Base-by-base conservation (phyloP, 2,329 filamentous ascomycete genomes). In the Colletotrichum eremochloae region DNA sequence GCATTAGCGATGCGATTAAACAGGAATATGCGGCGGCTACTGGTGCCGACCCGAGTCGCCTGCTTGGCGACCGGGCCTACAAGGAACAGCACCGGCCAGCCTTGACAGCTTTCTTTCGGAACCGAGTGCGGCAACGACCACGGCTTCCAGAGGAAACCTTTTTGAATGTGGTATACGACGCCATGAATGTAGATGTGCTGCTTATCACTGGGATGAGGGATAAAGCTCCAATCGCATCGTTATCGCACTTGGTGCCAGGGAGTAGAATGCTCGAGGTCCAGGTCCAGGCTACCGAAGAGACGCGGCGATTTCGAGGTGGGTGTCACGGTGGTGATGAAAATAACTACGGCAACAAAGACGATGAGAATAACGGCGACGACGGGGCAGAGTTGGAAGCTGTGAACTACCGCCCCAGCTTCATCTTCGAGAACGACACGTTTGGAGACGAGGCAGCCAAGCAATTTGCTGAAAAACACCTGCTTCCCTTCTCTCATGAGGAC, bases 131-230 rank as follows among this genome's bases (percentile, higher is more conserved):
- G 38, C 71, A 81, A 75, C 80, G 81, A 53, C 87, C 88, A 72
- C 74, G 60, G 50, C 80, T 91, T 20, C 86, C 80, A 74, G 79
- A 87, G 74, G 84, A 89, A 67, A 82, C 87, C 75, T 90, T 91
- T 72, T 64, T 87, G 52, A 71, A 82, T 33, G 78, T 86, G 2
- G 85, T 91, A 3, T 24, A 80, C 44, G 68, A 73, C 15, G 81
- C 83, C 7, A 73, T 14, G 62, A 83, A 83, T 77, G 80, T 83
- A 2, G 86, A 91, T 68, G 87, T 91, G 60, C 79, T 92, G 55
- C 69, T 92, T 0, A 87, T 93, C 74, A 92, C 89, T 0, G 90
- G 89, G 0, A 88, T 91, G 86, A 86, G 89, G 82, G 90, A 92
- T 61, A 80, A 87, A 60, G 86, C 88, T 6, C 90, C 90, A 0